Evolutionary conservation across 2,329 filamentous ascomycete species (phyloP).

Genomic region (Aspergillus neoniger): DNA sequence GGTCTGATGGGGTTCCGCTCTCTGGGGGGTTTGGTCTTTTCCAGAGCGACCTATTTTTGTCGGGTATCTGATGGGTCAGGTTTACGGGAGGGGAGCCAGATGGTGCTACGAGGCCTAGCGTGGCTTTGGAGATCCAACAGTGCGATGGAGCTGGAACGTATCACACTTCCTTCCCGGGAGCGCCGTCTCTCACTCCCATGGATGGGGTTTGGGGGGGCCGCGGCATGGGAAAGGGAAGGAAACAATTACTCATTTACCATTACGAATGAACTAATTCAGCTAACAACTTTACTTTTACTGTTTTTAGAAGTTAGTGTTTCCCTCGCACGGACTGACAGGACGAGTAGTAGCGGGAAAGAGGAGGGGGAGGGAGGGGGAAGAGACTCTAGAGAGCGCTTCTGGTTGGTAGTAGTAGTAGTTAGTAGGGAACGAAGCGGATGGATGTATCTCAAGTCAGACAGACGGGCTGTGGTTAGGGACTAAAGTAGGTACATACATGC

Average conservation of each 20-base stretch:
- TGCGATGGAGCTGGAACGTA: not conserved
- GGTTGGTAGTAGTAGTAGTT: not conserved
- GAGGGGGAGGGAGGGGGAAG: not conserved
- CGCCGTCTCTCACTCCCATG: not conserved
- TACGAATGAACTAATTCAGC: no score
- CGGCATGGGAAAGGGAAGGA: no score
- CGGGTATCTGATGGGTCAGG: constrained; percentile 1
- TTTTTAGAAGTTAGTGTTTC: no score
- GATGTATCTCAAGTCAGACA: constrained; percentile 14
- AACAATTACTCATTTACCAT: no score
- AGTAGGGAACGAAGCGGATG: not conserved
- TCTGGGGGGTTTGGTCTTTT: not conserved
- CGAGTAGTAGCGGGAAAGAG: not conserved
- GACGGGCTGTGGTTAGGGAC: not conserved
- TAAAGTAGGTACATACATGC: constrained; percentile 16
- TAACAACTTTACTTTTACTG: no score
- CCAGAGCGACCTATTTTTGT: not conserved
- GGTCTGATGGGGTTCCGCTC: not conserved
- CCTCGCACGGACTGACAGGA: not conserved
- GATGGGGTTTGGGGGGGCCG: no score
- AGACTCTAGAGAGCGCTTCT: not conserved
- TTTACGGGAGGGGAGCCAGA: not conserved
- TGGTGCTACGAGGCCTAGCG: not conserved
- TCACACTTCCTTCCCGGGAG: not conserved
- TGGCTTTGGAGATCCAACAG: not conserved